A percentile compares a stretch with the other conserved stretches of the same genome.
These are phyloP conservation scores for Larix sibirica DNA, from an alignment of 83 land plant genomes.

Conservation along the genomic window DNA sequence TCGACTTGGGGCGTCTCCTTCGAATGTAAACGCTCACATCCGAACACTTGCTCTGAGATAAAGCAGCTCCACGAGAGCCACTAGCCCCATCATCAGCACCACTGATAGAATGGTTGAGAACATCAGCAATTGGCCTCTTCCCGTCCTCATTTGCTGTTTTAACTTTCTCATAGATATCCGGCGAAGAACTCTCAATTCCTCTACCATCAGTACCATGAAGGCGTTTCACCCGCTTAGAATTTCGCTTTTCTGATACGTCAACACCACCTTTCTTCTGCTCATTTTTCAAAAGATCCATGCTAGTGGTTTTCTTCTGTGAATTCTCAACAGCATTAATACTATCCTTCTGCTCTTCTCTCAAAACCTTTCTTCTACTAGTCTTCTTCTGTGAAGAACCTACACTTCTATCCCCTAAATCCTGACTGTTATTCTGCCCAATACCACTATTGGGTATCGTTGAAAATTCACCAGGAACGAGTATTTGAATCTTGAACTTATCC, in stretches of 20 bases:
- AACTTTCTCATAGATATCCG: not conserved
- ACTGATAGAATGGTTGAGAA: not conserved
- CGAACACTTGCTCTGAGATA: too few species aligned
- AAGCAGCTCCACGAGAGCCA: not conserved
- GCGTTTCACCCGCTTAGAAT: too few species aligned
- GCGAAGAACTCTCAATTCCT: not conserved
- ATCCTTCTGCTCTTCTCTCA: not conserved
- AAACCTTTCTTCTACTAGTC: not conserved
- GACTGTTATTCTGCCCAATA: not conserved
- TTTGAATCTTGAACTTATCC: constrained; percentile 61
- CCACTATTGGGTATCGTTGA: not conserved
- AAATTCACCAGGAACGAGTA: constrained; percentile 50
- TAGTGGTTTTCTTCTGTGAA: too few species aligned
- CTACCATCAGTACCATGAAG: not conserved
- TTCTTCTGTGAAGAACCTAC: not conserved
- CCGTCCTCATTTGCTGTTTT: not conserved
- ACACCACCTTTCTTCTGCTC: too few species aligned
- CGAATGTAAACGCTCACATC: too few species aligned
- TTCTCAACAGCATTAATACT: not conserved
- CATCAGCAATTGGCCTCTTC: not conserved
- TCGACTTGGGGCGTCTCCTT: too few species aligned
- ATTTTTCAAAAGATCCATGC: too few species aligned
- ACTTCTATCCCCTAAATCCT: not conserved
- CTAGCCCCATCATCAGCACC: not conserved
- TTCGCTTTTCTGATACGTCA: too few species aligned